phyloP scores from a whole-genome alignment of 192 early-diverging fungal species.

The Dimargaris xerosporica region DNA sequence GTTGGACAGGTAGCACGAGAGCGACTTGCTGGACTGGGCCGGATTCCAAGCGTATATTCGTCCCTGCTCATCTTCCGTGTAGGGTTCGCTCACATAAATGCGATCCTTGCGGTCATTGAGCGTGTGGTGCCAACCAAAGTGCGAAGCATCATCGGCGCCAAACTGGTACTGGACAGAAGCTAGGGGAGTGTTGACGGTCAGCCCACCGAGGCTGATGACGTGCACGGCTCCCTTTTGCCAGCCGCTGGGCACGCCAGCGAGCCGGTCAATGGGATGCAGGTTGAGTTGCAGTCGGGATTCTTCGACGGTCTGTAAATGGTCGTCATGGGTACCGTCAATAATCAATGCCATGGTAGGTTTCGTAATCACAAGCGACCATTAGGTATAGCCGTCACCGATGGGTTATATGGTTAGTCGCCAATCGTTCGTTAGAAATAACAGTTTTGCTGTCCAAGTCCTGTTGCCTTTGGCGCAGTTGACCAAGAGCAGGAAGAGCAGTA shows the following conservation, averaged over 20 bases:
- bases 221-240: slow-evolving; percentile 9
- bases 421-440: too few relatives aligned
- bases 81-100: not conserved
- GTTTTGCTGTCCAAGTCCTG: not conserved
- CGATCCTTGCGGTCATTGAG: not conserved
- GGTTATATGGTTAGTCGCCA: not conserved
- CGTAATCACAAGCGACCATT: not conserved
- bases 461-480: not conserved
- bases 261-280: not conserved
- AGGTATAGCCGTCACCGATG: not conserved
- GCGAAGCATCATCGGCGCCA: not conserved
- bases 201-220: not conserved
- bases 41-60: not conserved
- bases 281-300: not conserved
- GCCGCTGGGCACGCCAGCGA: not conserved
- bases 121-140: not conserved
- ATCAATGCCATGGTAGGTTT: not conserved
- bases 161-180: not conserved
- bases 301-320: not conserved
- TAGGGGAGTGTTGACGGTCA: not conserved
- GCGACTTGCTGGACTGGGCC: not conserved
- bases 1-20: not conserved
- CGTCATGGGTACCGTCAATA: not conserved
- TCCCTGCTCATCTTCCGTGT: not conserved
- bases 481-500: not conserved